A percentile compares a stretch with the other conserved stretches of the same genome.
phyloP scores from a whole-genome alignment of 2,329 filamentous ascomycete species.

The Calonectria multiphialidica region DNA sequence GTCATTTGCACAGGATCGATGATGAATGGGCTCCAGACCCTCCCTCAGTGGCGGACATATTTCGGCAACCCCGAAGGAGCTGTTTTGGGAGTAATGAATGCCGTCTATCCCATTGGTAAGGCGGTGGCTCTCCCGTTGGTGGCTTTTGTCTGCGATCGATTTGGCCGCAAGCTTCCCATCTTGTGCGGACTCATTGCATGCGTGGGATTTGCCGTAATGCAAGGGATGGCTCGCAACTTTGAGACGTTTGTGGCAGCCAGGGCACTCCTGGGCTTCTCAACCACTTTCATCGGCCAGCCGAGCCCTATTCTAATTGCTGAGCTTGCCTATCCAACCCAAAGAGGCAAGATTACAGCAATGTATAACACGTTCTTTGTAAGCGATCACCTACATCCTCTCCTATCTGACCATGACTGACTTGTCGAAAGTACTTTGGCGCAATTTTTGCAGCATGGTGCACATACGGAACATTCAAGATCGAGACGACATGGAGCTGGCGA shows the following conservation, averaged over 20 bases:
- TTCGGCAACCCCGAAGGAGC: constrained; percentile 51
- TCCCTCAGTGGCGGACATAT: constrained; percentile 53
- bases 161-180: constrained; percentile 53
- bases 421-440: constrained; percentile 13
- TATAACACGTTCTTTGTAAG: constrained; percentile 46
- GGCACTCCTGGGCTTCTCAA: constrained; percentile 46
- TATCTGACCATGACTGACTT: not conserved
- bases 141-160: constrained; percentile 49
- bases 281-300: constrained; percentile 43
- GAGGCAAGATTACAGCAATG: constrained; percentile 44
- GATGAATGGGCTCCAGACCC: constrained; percentile 58
- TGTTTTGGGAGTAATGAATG: constrained; percentile 50
- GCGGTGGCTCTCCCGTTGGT: constrained; percentile 50
- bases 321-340: constrained; percentile 47
- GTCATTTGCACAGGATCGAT: constrained; percentile 44
- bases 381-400: too few species aligned
- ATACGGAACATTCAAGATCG: constrained; percentile 56
- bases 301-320: constrained; percentile 47
- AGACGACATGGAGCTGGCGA: constrained; percentile 48
- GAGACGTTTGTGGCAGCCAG: constrained; percentile 45
- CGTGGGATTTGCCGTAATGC: constrained; percentile 46
- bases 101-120: constrained; percentile 52
- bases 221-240: constrained; percentile 40
- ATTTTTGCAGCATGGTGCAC: constrained; percentile 63
- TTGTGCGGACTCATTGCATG: constrained; percentile 46